Percentiles rank a stretch among this genome's conserved stretches.
These are phyloP conservation scores for Daldinia vernicosa DNA, from an alignment of 495 filamentous ascomycete species.

Conservation along the genomic window DNA sequence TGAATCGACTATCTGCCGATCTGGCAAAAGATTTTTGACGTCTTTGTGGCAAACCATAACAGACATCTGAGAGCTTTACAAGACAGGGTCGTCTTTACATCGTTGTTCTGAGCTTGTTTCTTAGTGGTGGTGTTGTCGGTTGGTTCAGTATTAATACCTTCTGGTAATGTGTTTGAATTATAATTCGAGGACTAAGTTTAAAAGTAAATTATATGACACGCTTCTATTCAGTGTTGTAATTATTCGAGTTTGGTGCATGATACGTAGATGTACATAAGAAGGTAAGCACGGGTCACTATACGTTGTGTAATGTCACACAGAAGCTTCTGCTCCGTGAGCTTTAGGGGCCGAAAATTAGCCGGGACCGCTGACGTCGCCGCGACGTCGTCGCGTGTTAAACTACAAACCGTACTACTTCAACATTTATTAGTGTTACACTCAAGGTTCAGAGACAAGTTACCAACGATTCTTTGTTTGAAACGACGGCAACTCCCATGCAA, in stretches of 20 bases:
- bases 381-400: neutral
- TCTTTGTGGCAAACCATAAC: slow-evolving; percentile 68
- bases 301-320: neutral
- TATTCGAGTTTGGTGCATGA: neutral
- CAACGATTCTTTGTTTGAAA: neutral
- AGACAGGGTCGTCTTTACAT: slow-evolving; percentile 67
- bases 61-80: slow-evolving; percentile 70
- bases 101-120: slow-evolving; percentile 51
- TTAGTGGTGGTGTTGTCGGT: slow-evolving; percentile 48
- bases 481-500: neutral
- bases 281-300: neutral
- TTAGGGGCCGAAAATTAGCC: slow-evolving; percentile 1
- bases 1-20: slow-evolving; percentile 65
- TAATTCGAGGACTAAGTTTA: neutral
- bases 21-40: slow-evolving; percentile 69
- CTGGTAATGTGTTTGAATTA: slow-evolving; percentile 27
- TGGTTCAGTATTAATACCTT: slow-evolving; percentile 50
- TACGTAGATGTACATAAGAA: neutral
- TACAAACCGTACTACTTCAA: neutral
- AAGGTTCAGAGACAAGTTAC: neutral
- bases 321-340: neutral
- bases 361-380: neutral
- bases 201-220: neutral
- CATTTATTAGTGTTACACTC: neutral
- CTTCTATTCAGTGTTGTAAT: neutral